Base-by-base conservation (phyloP, 768 basidiomycete species). In the Brasilioporus rufonigricans region DNA sequence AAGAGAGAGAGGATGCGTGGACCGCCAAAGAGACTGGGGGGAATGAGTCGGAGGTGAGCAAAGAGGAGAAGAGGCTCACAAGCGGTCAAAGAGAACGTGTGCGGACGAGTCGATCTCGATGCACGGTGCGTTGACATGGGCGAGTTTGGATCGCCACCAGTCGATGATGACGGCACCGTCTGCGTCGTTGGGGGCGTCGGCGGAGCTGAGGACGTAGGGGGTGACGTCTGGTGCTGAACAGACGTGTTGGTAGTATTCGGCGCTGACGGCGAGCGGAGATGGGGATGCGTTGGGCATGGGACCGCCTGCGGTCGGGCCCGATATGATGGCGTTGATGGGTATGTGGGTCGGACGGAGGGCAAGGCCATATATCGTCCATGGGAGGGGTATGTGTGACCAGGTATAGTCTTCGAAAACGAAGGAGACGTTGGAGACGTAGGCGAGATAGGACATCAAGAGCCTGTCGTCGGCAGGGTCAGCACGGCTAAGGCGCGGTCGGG, bases 371-470 rank as follows among this genome's bases (percentile, higher is more conserved):
- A 83, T 48, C 3, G 81, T 80, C 65, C 80, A 84, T 4, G 78
- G 78, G 29, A 82, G 65, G 3, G 82, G 78, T 0, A 72, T 58
- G 45, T 77, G 80, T 0, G 84, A 83, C 83, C 83, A 85, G 33
- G 74, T 75, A 53, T 83, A 84, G 61, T 84, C 82, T 54, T 84
- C 80, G 53, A 86, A 87, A 2, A 86, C 83, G 52, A 77, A 85
- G 1, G 80, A 78, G 14, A 82, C 70, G 55, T 81, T 76, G 12
- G 80, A 64, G 35, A 66, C 62, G 44, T 80, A 75, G 1, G 84
- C 81, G 16, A 85, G 65, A 60, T 83, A 78, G 26, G 78, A 78
- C 65, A 80, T 73, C 31, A 85, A 57, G 18, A 83, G 57, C 5
- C 81, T 82, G 51, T 8, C 6, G 26, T 7, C 21, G 23, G 13